phyloP scores from a whole-genome alignment of 345 rosid genomes.

The Clarkia xantiana region DNA sequence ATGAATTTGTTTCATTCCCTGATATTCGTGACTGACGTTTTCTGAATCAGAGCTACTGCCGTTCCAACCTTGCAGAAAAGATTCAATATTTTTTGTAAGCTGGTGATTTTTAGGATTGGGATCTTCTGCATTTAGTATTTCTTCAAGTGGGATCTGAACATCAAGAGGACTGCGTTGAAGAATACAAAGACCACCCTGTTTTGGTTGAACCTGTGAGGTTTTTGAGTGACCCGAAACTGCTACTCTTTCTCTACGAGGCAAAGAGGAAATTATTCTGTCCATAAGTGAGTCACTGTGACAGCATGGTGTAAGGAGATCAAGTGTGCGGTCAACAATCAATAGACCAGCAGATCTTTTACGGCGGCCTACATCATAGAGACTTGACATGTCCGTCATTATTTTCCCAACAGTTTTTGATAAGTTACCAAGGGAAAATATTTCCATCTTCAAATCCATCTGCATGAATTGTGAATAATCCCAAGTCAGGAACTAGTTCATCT shows the following conservation, averaged over 20 bases:
- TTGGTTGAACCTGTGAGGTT: conserved; percentile 40
- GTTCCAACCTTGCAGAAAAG: conserved; percentile 72
- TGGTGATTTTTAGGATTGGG: conserved; percentile 22
- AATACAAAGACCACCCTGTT: conserved; percentile 22
- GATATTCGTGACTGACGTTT: conserved; percentile 17
- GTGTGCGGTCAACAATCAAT: conserved; percentile 78
- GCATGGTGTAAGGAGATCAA: conserved; percentile 89
- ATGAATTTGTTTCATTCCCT: conserved; percentile 26
- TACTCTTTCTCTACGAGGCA: conserved; percentile 58
- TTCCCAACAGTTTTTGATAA: conserved; percentile 81
- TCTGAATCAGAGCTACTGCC: conserved; percentile 23
- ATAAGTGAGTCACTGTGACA: conserved; percentile 84
- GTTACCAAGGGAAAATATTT: conserved; percentile 87
- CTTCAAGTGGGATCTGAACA: conserved; percentile 65
- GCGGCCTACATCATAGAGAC: conserved; percentile 95
- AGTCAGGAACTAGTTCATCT: not conserved
- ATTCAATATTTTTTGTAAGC: conserved; percentile 40
- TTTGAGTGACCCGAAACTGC: conserved; percentile 16
- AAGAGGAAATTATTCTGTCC: conserved; percentile 67
- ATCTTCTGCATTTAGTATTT: conserved; percentile 37
- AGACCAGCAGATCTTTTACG: conserved; percentile 84
- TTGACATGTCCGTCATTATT: conserved; percentile 90
- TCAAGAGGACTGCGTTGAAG: conserved; percentile 53
- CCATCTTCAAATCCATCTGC: conserved; percentile 97
- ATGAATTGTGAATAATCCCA: not conserved